Evolutionary conservation across 768 basidiomycete genomes (phyloP), one percentile per base, ranked within the genome.

Genomic region (Omphalotus guepiniiformis): DNA sequence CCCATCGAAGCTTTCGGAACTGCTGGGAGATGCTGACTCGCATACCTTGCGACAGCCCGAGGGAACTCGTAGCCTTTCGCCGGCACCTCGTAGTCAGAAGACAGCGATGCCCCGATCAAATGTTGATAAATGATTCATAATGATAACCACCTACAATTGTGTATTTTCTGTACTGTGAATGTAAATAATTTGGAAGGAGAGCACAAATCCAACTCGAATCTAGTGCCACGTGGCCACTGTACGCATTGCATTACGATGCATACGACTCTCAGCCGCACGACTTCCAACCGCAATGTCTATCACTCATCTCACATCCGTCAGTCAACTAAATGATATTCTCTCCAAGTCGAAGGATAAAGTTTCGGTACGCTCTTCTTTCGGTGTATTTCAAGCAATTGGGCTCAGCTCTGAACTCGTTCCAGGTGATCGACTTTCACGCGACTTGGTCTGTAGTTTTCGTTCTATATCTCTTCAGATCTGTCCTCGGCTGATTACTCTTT

Each of bases 361-460:
- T 23, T 76, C 85, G 19, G 88, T 88, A 46, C 52, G 69, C 48
- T 11, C 18, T 19, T 11, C 2, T 9, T 9, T 38, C 26, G 25
- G 46, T 21, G 25, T 32, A 19, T 35, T 37, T 44, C 37, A 13
- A 23, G 29, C 43, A 21, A 39, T 34, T 45, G 38, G 9, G 27
- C 40, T 53, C 36, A 27, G 21, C 25, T 34, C 51, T 52, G 30
- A 35, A 34, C 39, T 34, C 18, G 25, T 25, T 46, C 19, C 39
- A 88, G 87, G 83, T 92, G 50, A 88, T 92, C 51, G 89, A 92
- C 65, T 92, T 92, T 58, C 86, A 90, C 62, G 89, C 89, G 47
- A 77, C 82, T 51, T 92, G 89, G 89, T 88, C 54, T 54, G 67
- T 55, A n/a, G n/a, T n/a, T n/a, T n/a, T n/a, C 28, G 3, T 49